Conservation (phyloP, 805 yeast genomes). For the Metschnikowia matae region DNA sequence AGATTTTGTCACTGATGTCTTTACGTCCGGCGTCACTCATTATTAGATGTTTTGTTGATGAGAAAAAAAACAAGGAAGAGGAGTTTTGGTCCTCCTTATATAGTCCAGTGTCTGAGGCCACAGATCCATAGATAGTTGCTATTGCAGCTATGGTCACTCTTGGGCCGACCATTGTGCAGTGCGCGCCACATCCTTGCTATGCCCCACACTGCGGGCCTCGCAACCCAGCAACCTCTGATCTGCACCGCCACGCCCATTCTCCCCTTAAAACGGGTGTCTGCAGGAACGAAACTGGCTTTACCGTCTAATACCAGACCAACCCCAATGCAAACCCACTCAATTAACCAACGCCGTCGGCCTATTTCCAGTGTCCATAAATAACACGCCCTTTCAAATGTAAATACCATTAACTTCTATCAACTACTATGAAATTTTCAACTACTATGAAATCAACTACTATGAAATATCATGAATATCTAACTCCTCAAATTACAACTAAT, state of each 20-base stretch:
- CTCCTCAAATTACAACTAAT: too few relatives aligned
- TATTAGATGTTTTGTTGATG: constrained; percentile 2
- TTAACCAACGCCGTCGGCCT: too few relatives aligned
- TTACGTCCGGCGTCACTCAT: constrained; percentile 45
- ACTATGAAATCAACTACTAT: too few relatives aligned
- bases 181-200: not conserved
- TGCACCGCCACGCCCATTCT: not conserved
- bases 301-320: not conserved
- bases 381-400: too few relatives aligned
- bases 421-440: too few relatives aligned
- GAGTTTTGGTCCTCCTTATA: constrained; percentile 3
- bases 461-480: too few relatives aligned
- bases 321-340: too few relatives aligned
- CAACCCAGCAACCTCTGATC: not conserved
- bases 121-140: not conserved
- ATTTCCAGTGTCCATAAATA: too few relatives aligned
- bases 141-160: constrained; percentile 1
- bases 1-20: constrained; percentile 37
- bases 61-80: not conserved
- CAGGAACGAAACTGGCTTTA: not conserved
- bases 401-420: too few relatives aligned
- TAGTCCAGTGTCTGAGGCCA: constrained; percentile 1
- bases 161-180: constrained; percentile 6
- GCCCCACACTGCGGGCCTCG: not conserved
- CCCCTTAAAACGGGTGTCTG: not conserved